Evolutionary conservation across 108 stramenopile genomes (phyloP), one percentile per base, ranked within the genome.

Genomic region (Cyclotella baltica): DNA sequence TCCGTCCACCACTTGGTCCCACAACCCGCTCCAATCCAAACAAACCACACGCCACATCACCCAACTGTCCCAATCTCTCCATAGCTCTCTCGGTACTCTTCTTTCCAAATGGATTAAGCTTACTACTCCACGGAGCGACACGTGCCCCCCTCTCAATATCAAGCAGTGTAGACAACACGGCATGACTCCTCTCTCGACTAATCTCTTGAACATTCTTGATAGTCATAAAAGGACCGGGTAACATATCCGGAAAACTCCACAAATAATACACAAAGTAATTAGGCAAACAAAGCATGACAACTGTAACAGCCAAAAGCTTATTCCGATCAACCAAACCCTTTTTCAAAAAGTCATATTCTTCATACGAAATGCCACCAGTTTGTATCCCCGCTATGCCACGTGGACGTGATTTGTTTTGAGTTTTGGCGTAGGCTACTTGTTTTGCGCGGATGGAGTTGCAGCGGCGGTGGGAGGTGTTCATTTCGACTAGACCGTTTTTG

Each of bases 71-170:
- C 0, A 83, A 71, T 1, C 78, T 70, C 57, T 83, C 77, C 85
- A 86, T 86, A 37, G 66, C 66, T 22, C 65, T 25, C 29, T 78
- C 81, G 15, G 78, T 65, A 29, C 69, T 76, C 68, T 82, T 86
- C 40, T 83, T 76, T 10, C 93, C 93, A 83, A 95, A 92, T 22
- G 92, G 85, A 75, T 95, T 95, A 50, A 94, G 63, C 64, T 92
- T 92, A n/a, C 86, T 40, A 23, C 88, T 71, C 34, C 73, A 81
- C n/a, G 90, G 90, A n/a, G 87, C 81, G 6, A 83, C 72, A 20
- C 84, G 69, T 16, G 90, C 88, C 13, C 81, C 77, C 52, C 73
- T 80, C 77, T 96, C 95, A 9, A 96, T 58, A 18, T 87, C 68
- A 29, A 92, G 30, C 65, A 96, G 66, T 18, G 90, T 84, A 19